A percentile compares a stretch with the other conserved stretches of the same genome.
Conservation (phyloP, 2,329 filamentous ascomycete species). For the Cladophialophora yegresii region DNA sequence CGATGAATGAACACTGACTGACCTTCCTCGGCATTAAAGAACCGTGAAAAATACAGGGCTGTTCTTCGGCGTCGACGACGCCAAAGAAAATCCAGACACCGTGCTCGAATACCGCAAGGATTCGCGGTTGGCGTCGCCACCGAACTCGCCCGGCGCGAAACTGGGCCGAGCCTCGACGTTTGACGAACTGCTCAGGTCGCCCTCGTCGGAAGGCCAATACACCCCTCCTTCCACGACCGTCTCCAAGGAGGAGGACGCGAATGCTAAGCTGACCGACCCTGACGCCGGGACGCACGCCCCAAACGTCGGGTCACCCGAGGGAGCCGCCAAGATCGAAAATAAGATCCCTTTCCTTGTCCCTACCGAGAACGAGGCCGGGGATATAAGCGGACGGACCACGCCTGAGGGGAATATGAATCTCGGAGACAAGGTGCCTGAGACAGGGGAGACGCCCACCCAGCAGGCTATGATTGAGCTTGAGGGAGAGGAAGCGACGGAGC, state of each 20-base stretch:
- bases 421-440: not conserved
- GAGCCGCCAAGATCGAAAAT: not conserved
- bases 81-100: slow-evolving; percentile 7
- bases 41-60: slow-evolving; percentile 18
- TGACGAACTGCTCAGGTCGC: slow-evolving; percentile 6
- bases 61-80: slow-evolving; percentile 14
- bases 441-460: not conserved
- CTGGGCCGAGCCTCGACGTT: slow-evolving; percentile 1
- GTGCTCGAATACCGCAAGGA: slow-evolving; percentile 8
- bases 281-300: not conserved
- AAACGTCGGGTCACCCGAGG: not conserved
- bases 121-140: not conserved
- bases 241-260: not conserved
- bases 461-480: not conserved
- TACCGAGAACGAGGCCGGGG: not conserved
- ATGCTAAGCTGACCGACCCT: not conserved
- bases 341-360: slow-evolving; percentile 1
- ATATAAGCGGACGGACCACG: not conserved
- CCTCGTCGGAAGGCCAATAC: not conserved
- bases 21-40: not conserved
- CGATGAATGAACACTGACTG: not conserved
- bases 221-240: not conserved
- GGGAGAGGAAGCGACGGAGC: not conserved
- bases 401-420: not conserved
- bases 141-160: not conserved